Conservation (phyloP, 306 rosid genomes). For the Lathyrus oleraceus region DNA sequence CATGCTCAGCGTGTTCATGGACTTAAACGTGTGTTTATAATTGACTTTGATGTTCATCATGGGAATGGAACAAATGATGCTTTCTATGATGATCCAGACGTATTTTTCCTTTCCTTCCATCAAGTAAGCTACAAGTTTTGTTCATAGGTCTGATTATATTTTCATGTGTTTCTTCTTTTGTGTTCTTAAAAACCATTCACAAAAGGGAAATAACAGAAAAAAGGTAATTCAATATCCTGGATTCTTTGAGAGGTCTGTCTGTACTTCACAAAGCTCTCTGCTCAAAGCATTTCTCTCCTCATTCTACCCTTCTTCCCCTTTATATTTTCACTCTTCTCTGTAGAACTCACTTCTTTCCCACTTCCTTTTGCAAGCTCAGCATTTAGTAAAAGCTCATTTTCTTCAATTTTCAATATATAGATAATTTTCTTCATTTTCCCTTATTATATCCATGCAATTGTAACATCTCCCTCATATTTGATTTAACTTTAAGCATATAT, state of each 20-base stretch:
- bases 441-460: conserved; percentile 2
- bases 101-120: conserved; percentile 91
- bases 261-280: not conserved
- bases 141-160: not conserved
- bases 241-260: conserved; percentile 7
- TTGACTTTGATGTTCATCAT: conserved; percentile 93
- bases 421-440: not conserved
- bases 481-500: not conserved
- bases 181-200: conserved; percentile 25
- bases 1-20: conserved; percentile 85
- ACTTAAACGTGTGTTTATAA: conserved; percentile 77
- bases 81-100: conserved; percentile 84
- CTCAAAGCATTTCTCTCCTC: not conserved
- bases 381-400: not conserved
- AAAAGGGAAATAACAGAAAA: not conserved
- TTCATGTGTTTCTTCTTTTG: conserved; percentile 16
- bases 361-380: not conserved
- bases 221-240: not conserved
- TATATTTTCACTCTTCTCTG: not conserved
- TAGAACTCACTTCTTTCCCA: not conserved
- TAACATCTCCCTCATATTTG: not conserved
- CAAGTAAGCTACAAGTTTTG: conserved; percentile 62
- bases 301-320: conserved; percentile 1
- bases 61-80: conserved; percentile 97
- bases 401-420: not conserved